Evolutionary conservation across 1,139 yeast species (phyloP).

Genomic region (Pichia sp.): DNA sequence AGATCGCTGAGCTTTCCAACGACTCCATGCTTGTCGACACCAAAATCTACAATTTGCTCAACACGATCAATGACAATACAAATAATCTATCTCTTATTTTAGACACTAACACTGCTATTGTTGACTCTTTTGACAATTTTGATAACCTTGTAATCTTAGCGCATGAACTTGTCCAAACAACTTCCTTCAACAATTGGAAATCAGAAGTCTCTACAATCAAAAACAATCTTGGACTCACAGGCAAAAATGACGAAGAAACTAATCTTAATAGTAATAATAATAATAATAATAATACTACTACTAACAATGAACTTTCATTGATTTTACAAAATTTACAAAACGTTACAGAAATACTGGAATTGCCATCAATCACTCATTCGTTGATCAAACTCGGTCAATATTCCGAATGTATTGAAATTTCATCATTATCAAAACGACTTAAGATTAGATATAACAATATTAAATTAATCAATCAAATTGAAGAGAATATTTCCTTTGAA

Average conservation of each 20-base stretch:
- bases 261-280: background rate
- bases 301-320: slow-evolving; percentile 3
- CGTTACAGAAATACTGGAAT: slow-evolving; percentile 69
- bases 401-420: slow-evolving; percentile 79
- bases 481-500: slow-evolving; percentile 49
- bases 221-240: background rate
- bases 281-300: background rate
- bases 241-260: background rate
- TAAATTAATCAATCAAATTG: slow-evolving; percentile 48
- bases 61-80: background rate
- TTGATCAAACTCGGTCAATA: slow-evolving; percentile 84
- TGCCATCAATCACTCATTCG: slow-evolving; percentile 77
- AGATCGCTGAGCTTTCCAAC: slow-evolving; percentile 39
- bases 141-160: slow-evolving; percentile 1
- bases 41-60: slow-evolving; percentile 1
- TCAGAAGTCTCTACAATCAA: slow-evolving; percentile 1
- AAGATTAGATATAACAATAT: slow-evolving; percentile 63
- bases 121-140: slow-evolving; percentile 6
- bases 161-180: background rate
- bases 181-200: slow-evolving; percentile 5
- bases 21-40: slow-evolving; percentile 7
- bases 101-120: slow-evolving; percentile 11
- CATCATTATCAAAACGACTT: slow-evolving; percentile 63
- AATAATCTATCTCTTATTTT: slow-evolving; percentile 31
- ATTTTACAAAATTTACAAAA: slow-evolving; percentile 63